These are phyloP conservation scores for Trichoderma semiorbis DNA, from an alignment of 2,329 filamentous ascomycete species.

Conservation along the genomic window DNA sequence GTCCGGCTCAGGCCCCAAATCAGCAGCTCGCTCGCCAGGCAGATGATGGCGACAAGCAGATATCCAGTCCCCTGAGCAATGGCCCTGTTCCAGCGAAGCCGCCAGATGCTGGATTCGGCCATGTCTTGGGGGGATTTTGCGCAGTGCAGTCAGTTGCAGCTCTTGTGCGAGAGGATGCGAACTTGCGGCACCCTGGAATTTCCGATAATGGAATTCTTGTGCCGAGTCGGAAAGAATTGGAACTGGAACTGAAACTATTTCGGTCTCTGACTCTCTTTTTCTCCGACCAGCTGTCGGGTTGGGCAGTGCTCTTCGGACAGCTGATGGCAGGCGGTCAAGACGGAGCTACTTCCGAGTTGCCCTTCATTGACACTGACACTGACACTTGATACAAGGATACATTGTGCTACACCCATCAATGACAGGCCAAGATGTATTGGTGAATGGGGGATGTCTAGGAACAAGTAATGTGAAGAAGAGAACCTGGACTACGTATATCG, in stretches of 20 bases:
- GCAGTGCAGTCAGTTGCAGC: background rate
- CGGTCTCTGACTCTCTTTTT: background rate
- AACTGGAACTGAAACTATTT: background rate
- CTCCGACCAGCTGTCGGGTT: conserved; percentile 7
- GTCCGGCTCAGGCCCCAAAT: conserved; percentile 42
- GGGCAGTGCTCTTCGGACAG: conserved; percentile 27
- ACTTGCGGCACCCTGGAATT: background rate
- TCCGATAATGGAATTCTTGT: background rate
- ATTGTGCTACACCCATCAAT: conserved; percentile 9
- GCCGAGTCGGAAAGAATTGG: background rate
- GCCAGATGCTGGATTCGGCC: conserved; percentile 19
- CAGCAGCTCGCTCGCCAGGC: conserved; percentile 41
- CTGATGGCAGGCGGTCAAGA: conserved; percentile 19
- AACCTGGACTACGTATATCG: background rate
- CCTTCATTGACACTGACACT: conserved; percentile 10
- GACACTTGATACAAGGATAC: background rate
- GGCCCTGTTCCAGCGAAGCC: conserved; percentile 15
- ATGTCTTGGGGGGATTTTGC: conserved; percentile 1
- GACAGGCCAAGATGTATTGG: background rate
- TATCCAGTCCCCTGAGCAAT: conserved; percentile 24
- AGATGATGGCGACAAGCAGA: conserved; percentile 36
- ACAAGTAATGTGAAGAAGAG: background rate
- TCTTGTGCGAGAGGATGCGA: background rate
- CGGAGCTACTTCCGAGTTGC: conserved; percentile 25
- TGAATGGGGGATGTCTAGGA: conserved; percentile 8